Evolutionary conservation across 306 rosid species (phyloP), one percentile per base, ranked within the genome.

Genomic region (Citrullus amarus): DNA sequence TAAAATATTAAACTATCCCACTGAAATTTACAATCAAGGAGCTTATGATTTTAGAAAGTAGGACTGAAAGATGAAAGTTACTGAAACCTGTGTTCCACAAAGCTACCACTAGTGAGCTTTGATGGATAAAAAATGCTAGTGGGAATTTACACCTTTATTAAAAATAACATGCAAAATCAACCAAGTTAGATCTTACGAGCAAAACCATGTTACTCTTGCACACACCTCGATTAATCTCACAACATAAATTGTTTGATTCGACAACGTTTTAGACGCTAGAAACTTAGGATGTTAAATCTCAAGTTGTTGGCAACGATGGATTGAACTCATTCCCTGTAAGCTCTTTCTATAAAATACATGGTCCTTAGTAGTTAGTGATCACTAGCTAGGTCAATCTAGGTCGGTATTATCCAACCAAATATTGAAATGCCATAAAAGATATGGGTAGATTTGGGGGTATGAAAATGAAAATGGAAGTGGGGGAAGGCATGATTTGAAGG

Each of bases 391-490:
- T 5, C 54, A 13, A 48, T 48, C 5, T 16, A 48, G 12, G 16
- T 48, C 15, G 15, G 15, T 43, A 2, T 9, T 9, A 48, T 5
- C 54, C 43, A 63, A 63, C 44, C 22, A 63, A 63, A 63, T 34
- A 63, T 14, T 63, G 71, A 36, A 18, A 38, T 66, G 51, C 25
- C 4, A 66, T 18, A 38, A 66, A 66, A 63, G 46, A 39, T 61
- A 30, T 30, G 41, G 14, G 6, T 13, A 61, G 73, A 66, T 66
- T 66, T 17, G 51, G 70, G 70, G 70, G 28, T 1, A 30, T 66
- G 51, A 66, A 66, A 66, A 66, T 66, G 73, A 9, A 66, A 17
- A 62, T 62, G 69, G n/a, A 38, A 65, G 71, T 65, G 71, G 71
- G 71, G 13, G 48, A 65, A 66, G 73, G 5, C 73, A 66, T 66